Evolutionary conservation across 176 grass and related monocot genomes (phyloP).

Genomic region (Alloteropsis semialata): DNA sequence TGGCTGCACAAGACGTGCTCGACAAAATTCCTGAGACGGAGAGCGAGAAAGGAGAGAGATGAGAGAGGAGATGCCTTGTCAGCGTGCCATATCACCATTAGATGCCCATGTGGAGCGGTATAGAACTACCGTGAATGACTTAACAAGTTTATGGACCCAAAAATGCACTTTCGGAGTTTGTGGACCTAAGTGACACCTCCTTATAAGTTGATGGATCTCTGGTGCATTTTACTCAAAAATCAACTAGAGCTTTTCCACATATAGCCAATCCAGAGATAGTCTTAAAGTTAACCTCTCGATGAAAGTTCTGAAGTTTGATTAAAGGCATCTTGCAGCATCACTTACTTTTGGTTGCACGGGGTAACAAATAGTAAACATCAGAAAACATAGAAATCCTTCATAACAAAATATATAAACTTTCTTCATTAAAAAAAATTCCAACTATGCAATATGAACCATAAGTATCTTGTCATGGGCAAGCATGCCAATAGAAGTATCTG

Average conservation of each 20-base stretch:
- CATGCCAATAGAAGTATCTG: background rate
- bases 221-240: too few species aligned
- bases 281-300: background rate
- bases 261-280: background rate
- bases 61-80: too few species aligned
- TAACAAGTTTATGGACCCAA: too few species aligned
- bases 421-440: background rate
- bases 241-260: background rate
- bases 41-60: too few species aligned
- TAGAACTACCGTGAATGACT: too few species aligned
- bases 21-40: too few species aligned
- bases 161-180: too few species aligned
- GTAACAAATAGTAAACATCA: background rate
- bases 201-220: too few species aligned
- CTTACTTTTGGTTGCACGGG: background rate
- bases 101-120: too few species aligned
- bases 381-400: background rate
- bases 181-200: too few species aligned
- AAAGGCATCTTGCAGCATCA: background rate
- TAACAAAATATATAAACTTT: background rate
- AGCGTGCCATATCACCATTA: too few species aligned
- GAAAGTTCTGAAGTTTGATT: background rate
- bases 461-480: background rate
- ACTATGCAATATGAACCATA: background rate
- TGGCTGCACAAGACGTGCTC: too few species aligned